phyloP scores from a whole-genome alignment of 1,284 basidiomycete species.

The Trametes polyzona region DNA sequence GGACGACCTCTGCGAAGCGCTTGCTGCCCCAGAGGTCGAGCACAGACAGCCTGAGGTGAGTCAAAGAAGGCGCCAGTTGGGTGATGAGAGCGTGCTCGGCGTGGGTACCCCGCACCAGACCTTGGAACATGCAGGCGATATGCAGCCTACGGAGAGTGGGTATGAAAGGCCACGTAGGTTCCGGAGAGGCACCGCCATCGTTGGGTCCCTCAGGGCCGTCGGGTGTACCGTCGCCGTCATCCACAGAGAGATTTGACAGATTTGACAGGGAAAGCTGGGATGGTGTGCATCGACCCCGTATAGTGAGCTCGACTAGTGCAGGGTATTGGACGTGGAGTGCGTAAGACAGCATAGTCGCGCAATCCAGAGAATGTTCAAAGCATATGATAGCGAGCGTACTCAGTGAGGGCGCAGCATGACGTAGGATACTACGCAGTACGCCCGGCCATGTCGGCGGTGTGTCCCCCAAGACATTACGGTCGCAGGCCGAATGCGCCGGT shows the following conservation, averaged over 20 bases:
- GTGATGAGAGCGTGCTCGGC: slow-evolving; percentile 29
- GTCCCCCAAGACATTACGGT: neutral
- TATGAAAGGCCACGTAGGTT: neutral
- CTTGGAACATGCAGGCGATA: slow-evolving; percentile 31
- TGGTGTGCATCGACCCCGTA: slow-evolving; percentile 32
- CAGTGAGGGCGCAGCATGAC: slow-evolving; percentile 31
- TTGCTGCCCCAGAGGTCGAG: slow-evolving; percentile 32
- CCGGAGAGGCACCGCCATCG: neutral
- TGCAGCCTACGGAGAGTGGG: slow-evolving; percentile 31
- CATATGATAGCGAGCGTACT: slow-evolving; percentile 33
- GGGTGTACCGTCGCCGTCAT: neutral
- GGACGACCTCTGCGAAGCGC: slow-evolving; percentile 28
- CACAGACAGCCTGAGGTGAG: slow-evolving; percentile 36
- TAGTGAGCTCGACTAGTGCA: slow-evolving; percentile 31
- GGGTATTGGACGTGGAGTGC: slow-evolving; percentile 27
- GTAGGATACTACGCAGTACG: slow-evolving; percentile 26
- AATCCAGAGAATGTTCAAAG: slow-evolving; percentile 26
- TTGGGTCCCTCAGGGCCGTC: neutral
- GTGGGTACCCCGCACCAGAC: slow-evolving; percentile 19
- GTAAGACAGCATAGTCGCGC: slow-evolving; percentile 26
- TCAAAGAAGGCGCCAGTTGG: slow-evolving; percentile 27
- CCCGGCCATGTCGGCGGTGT: neutral
- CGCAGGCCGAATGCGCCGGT: slow-evolving; percentile 1
- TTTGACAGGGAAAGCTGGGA: neutral
- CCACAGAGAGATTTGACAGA: slow-evolving; percentile 1